Evolutionary conservation across 1,284 basidiomycete genomes (phyloP).

Genomic region (Blastosporella zonata): DNA sequence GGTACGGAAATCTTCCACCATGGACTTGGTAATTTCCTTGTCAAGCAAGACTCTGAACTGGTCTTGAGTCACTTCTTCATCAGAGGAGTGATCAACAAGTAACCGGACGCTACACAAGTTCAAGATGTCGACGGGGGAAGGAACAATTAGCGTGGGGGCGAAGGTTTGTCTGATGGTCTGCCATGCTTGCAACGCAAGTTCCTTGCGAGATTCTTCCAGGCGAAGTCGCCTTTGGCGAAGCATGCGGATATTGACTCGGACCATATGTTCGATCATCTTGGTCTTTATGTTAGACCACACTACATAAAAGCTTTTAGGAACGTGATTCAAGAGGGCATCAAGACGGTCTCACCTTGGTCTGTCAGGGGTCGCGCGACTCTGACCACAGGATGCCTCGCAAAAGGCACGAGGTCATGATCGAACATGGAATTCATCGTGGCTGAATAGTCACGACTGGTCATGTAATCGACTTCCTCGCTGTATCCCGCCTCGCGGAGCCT

Average conservation of each 20-base stretch:
- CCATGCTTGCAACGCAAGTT: conserved; percentile 22
- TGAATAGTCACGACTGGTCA: conserved; percentile 13
- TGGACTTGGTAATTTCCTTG: background rate
- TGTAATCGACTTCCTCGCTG: conserved; percentile 24
- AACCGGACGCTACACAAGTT: conserved; percentile 7
- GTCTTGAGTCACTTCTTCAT: conserved; percentile 5
- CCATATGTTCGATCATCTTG: conserved; percentile 28
- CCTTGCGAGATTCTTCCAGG: conserved; percentile 22
- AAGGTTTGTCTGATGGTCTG: conserved; percentile 21
- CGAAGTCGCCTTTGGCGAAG: conserved; percentile 22
- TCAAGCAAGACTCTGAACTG: conserved; percentile 1
- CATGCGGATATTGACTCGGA: conserved; percentile 20
- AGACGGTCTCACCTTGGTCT: conserved; percentile 24
- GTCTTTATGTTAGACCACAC: conserved; percentile 30
- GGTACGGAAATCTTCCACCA: background rate
- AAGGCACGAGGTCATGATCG: conserved; percentile 10
- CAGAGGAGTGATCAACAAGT: conserved; percentile 17
- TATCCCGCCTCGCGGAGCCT: conserved; percentile 27
- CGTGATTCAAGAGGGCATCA: background rate
- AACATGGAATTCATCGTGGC: conserved; percentile 1
- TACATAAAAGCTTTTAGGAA: conserved; percentile 8
- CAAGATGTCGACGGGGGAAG: conserved; percentile 28
- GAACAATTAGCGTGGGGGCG: conserved; percentile 20
- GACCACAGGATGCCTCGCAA: conserved; percentile 24
- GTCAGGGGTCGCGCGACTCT: conserved; percentile 27